Conservation (phyloP, 2,329 filamentous ascomycete species). For the Apiospora phragmitis region DNA sequence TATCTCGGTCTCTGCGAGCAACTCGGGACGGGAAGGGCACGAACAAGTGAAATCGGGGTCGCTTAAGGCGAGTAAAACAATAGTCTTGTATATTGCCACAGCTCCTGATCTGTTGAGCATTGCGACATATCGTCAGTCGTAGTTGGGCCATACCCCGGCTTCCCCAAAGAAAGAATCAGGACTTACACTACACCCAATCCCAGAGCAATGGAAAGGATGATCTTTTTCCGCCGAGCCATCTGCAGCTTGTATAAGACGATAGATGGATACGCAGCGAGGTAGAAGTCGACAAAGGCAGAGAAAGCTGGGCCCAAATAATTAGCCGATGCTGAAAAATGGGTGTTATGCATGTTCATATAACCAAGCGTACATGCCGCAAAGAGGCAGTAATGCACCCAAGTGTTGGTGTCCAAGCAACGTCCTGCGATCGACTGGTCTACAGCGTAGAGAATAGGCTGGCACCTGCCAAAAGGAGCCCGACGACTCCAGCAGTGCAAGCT, state of each 20-base stretch:
- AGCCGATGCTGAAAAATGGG: background rate
- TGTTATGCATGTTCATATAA: background rate
- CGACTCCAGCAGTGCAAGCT: background rate
- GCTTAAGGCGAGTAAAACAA: background rate
- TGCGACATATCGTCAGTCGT: background rate
- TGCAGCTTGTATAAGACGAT: background rate
- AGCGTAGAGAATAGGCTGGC: background rate
- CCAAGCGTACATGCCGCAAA: constrained; percentile 33
- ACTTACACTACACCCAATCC: background rate
- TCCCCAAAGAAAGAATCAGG: background rate
- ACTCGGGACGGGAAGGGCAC: background rate
- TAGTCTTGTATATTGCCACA: background rate
- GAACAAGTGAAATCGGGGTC: constrained; percentile 1
- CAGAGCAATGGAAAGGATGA: background rate
- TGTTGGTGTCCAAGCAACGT: background rate
- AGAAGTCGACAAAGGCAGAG: background rate
- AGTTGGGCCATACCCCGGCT: too few species aligned
- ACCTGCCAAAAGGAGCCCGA: constrained; percentile 2
- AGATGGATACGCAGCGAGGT: background rate
- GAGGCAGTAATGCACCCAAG: background rate
- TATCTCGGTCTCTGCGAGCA: background rate
- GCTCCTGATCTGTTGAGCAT: background rate
- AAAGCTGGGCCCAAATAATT: background rate
- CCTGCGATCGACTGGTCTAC: background rate
- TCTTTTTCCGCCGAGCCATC: background rate